Conservation (phyloP, 805 yeast genomes). For the Brettanomyces nanus region DNA sequence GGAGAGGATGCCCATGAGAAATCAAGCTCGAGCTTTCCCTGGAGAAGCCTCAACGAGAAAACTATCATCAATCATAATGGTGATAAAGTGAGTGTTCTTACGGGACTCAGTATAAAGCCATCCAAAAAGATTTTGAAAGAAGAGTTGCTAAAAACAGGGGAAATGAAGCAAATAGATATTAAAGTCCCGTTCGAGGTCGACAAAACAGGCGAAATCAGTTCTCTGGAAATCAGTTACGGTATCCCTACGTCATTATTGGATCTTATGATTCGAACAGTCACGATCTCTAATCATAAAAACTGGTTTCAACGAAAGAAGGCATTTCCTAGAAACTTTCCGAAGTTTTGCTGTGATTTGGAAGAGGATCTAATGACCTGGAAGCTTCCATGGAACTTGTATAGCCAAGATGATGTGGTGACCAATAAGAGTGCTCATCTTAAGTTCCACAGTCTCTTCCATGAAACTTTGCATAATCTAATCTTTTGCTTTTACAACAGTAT, state of each 20-base stretch:
- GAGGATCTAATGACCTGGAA: constrained; percentile 42
- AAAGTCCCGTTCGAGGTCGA: constrained; percentile 13
- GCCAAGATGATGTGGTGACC: constrained; percentile 12
- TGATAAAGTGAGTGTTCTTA: constrained; percentile 11
- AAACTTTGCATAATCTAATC: constrained; percentile 31
- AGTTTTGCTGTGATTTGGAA: constrained; percentile 46
- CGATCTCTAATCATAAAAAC: constrained; percentile 44
- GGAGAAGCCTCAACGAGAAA: constrained; percentile 1
- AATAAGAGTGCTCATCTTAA: constrained; percentile 9
- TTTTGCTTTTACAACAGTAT: constrained; percentile 35
- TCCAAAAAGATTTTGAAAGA: constrained; percentile 4
- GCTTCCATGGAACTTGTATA: constrained; percentile 36
- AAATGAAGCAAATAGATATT: constrained; percentile 10
- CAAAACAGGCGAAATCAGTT: constrained; percentile 9
- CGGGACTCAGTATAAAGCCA: constrained; percentile 12
- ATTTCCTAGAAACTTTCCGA: constrained; percentile 47
- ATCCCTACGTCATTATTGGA: constrained; percentile 38
- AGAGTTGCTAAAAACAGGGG: constrained; percentile 7
- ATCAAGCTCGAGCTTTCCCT: background rate
- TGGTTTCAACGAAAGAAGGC: constrained; percentile 34
- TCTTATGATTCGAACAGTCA: constrained; percentile 38
- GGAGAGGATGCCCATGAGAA: background rate
- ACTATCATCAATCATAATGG: constrained; percentile 5
- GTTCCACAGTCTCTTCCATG: constrained; percentile 33
- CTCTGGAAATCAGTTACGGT: constrained; percentile 37